A percentile compares a stretch with the other conserved stretches of the same genome.
These are phyloP conservation scores for Alternaria postmessia DNA, from an alignment of 2,329 filamentous ascomycete genomes.

Conservation along the genomic window DNA sequence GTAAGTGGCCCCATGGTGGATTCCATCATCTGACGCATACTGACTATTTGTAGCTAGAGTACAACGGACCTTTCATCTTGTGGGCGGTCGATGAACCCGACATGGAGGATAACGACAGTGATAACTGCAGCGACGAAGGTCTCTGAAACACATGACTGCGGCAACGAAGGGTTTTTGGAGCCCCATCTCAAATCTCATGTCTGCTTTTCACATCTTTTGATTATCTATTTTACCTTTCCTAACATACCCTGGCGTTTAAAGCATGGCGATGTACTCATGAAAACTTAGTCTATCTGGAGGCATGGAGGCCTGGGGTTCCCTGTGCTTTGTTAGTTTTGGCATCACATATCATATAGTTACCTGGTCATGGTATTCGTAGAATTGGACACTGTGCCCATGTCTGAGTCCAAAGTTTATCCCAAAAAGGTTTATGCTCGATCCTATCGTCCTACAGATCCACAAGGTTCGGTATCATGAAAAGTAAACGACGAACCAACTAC, in stretches of 20 bases:
- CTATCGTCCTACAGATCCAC: no score
- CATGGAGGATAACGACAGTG: constrained; percentile 6
- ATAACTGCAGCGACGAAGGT: constrained; percentile 6
- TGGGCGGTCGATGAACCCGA: constrained; percentile 50
- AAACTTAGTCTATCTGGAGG: neutral
- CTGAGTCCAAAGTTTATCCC: neutral
- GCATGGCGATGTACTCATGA: constrained; percentile 1
- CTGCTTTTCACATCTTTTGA: neutral
- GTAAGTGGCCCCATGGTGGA: constrained; percentile 23
- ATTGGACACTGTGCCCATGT: neutral
- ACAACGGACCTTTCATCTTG: constrained; percentile 38
- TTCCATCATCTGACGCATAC: neutral
- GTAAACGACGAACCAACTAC: neutral
- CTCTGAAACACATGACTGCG: neutral
- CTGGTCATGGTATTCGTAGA: neutral
- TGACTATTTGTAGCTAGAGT: constrained; percentile 27
- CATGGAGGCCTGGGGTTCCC: neutral
- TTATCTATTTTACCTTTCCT: neutral
- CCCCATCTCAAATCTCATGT: neutral
- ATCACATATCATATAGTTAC: neutral
- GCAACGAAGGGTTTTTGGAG: neutral
- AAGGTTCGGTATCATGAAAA: neutral
- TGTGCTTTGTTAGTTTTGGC: neutral
- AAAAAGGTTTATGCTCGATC: neutral
- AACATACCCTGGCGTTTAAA: neutral